Evolutionary conservation across 768 basidiomycete genomes (phyloP), one percentile per base, ranked within the genome.

Genomic region (Hypsizygus marmoreus): DNA sequence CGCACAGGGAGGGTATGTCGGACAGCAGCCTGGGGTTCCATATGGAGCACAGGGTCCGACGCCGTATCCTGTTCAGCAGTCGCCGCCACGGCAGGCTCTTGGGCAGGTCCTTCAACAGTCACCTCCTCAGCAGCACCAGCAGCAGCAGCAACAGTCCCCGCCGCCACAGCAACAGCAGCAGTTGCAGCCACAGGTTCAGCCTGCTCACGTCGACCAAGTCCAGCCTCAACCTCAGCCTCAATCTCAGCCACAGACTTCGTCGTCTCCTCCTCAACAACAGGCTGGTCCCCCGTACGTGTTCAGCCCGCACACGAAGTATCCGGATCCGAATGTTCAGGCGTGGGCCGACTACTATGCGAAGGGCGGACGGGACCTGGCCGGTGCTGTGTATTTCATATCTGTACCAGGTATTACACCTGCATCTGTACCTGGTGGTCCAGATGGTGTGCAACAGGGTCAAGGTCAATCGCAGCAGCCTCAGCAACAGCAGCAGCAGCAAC

Each of bases 311-410:
- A 68, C 72, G 38, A 81, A 80, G 16, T 93, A 93, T 55, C 66
- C 80, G 12, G 90, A 93, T 61, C 79, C 82, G 43, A 90, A 90
- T 51, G 88, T 84, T 16, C 89, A 91, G 59, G 87, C 86, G 0
- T 92, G 90, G 90, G 90, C 88, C 5, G 78, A 82, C 54, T 93
- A 93, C 64, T 92, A 92, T 59, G 82, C 84, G 0, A 80, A 84
- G 48, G 91, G 91, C 19, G 90, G 90, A 3, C 79, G 66, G 35
- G 90, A 91, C 47, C 63, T 73, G 0, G 81, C 86, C 4, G 91
- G 91, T 7, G 71, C 84, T 6, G 86, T 91, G 29, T 93, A 93
- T 67, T 93, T 93, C 56, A 65, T 86, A 38, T 82, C 80, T 2
- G 81, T 91, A 1, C 89, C 88, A 6, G 89, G 88, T 2, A 73